phyloP scores from a whole-genome alignment of 2,329 filamentous ascomycete genomes.

The Claviceps purpurea region DNA sequence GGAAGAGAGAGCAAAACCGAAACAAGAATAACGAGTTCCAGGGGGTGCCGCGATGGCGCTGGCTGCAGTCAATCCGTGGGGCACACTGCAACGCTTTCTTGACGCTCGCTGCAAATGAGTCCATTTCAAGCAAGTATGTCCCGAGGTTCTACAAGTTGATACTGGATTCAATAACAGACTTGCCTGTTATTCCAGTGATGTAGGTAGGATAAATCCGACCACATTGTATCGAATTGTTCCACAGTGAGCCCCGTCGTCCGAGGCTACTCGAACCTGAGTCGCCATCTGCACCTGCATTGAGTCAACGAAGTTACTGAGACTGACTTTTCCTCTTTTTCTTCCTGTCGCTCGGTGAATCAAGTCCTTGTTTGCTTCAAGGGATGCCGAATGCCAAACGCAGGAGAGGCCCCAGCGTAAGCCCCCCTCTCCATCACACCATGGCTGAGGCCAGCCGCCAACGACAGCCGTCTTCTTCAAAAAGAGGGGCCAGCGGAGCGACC shows the following conservation, averaged over 20 bases:
- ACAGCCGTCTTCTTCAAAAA: conserved; percentile 10
- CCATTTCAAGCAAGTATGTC: neutral
- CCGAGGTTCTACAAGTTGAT: too few relatives aligned
- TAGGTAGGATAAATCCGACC: neutral
- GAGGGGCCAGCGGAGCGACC: conserved; percentile 10
- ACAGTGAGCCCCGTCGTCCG: neutral
- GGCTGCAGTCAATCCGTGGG: conserved; percentile 7
- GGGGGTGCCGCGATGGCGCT: conserved; percentile 3
- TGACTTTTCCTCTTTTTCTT: neutral
- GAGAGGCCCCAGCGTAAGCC: conserved; percentile 1
- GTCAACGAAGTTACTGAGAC: neutral
- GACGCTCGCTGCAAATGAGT: neutral
- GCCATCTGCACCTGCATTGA: neutral
- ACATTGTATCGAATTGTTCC: neutral
- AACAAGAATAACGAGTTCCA: neutral
- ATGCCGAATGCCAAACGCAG: neutral
- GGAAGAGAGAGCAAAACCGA: conserved; percentile 6
- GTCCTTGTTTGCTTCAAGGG: conserved; percentile 1
- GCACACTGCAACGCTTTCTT: neutral
- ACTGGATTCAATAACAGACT: too few relatives aligned
- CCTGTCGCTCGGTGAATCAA: neutral
- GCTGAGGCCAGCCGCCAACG: conserved; percentile 3
- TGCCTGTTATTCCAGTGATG: too few relatives aligned
- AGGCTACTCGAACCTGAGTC: neutral
- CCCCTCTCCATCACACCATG: conserved; percentile 3